Evolutionary conservation across 306 rosid genomes (phyloP).

Genomic region (Vigna reflexopilosa): DNA sequence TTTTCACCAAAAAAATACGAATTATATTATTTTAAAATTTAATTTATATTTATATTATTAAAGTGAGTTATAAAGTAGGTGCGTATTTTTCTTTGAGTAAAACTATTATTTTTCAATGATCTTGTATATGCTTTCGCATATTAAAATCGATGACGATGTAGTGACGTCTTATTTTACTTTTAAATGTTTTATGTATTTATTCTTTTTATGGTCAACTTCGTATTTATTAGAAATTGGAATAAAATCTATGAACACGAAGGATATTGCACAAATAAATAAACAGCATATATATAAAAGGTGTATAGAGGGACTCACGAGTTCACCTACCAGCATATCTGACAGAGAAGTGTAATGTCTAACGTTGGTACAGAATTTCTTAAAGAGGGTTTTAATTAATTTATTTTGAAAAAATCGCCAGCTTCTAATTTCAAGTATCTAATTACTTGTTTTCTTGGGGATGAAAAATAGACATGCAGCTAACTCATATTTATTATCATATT

Average conservation of each 20-base stretch:
- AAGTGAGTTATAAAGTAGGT: too few species aligned
- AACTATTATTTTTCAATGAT: too few species aligned
- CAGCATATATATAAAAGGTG: background rate
- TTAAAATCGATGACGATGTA: background rate
- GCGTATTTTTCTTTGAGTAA: too few species aligned
- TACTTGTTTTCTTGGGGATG: background rate
- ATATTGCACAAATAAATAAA: background rate
- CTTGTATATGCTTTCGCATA: background rate
- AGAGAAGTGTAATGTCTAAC: background rate
- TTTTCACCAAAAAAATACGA: background rate
- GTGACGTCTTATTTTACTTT: background rate
- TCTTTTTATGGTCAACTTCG: background rate
- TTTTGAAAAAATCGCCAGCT: background rate
- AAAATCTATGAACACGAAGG: constrained; percentile 1
- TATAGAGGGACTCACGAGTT: background rate
- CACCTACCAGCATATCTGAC: background rate
- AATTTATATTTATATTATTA: background rate
- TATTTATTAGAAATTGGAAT: background rate
- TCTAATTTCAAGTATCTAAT: background rate
- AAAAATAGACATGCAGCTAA: background rate
- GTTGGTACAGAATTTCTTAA: constrained; percentile 17
- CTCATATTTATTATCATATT: background rate
- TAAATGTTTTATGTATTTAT: background rate
- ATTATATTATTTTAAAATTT: background rate
- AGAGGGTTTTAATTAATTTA: background rate